Evolutionary conservation across 345 rosid species (phyloP), one percentile per base, ranked within the genome.

Genomic region (Ceriops tagal): DNA sequence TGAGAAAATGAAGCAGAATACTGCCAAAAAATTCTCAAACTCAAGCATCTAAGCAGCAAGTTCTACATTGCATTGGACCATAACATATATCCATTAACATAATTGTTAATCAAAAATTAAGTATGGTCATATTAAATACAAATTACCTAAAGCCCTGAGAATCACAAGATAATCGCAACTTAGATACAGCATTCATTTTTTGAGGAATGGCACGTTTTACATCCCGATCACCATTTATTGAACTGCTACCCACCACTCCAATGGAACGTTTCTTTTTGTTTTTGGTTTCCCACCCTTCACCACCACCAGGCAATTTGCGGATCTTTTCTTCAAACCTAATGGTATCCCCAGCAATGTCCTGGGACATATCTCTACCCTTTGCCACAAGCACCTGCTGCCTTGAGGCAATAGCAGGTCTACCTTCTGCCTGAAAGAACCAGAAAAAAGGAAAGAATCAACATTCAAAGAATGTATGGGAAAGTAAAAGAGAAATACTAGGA

Each of bases 271-370:
- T 95, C 77, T 89, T 86, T 81, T 90, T 95, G 84, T 86, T 87
- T 83, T 84, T 95, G 71, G 83, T 87, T 61, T 92, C 99, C 97
- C 99, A 92, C 78, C 88, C 93, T 75, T 95, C 99, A 70, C 96
- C 91, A 70, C 88, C 91, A 73, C 86, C 83, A 53, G 96, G 91
- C 75, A 92, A 75, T 79, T 83, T 86, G 65, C 86, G 91, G 28
- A 89, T 89, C 85, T 88, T 95, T 75, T 87, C 99, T 71, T 88
- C 98, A 61, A 73, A 71, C 65, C 83, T 80, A 77, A 69, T 77
- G 58, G 87, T 34, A 58, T 75, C 82, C 26, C 82, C 96, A 80
- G 77, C 79, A 72, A 78, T 73, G 77, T 80, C 80, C 59, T 87
- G 87, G 46, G 82, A 83, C 77, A 82, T 73, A 66, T 88, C 93